phyloP scores from a whole-genome alignment of 2,329 filamentous ascomycete species.

The Alternaria brassicae region DNA sequence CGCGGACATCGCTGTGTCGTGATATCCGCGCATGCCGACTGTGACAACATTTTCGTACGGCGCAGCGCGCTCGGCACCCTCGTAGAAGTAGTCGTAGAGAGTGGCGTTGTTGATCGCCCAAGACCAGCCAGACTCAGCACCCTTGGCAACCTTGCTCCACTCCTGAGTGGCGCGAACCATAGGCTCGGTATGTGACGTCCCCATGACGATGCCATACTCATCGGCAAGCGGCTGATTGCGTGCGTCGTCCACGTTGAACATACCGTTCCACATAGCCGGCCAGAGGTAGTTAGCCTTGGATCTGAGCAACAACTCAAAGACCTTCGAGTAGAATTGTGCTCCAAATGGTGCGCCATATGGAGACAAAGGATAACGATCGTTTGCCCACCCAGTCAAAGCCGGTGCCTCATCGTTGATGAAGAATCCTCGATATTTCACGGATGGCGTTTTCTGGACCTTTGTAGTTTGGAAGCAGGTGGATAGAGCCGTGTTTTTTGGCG shows the following conservation, averaged over 20 bases:
- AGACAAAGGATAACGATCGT: slow-evolving; percentile 59
- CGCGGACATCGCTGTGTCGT: slow-evolving; percentile 68
- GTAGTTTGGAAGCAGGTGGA: slow-evolving; percentile 63
- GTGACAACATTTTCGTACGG: slow-evolving; percentile 73
- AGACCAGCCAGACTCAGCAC: slow-evolving; percentile 63
- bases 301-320: slow-evolving; percentile 75
- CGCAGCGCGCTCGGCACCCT: slow-evolving; percentile 69
- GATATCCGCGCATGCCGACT: slow-evolving; percentile 71
- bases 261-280: slow-evolving; percentile 74
- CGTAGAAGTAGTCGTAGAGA: slow-evolving; percentile 72
- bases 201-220: slow-evolving; percentile 76
- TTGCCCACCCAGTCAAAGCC: slow-evolving; percentile 70
- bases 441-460: slow-evolving; percentile 66
- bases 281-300: slow-evolving; percentile 77
- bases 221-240: slow-evolving; percentile 73
- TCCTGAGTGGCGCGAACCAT: slow-evolving; percentile 67
- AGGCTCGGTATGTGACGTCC: slow-evolving; percentile 76
- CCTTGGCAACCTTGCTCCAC: slow-evolving; percentile 59
- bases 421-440: slow-evolving; percentile 72
- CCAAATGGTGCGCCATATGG: slow-evolving; percentile 57
- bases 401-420: slow-evolving; percentile 77
- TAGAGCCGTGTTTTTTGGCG: slow-evolving; percentile 57
- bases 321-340: slow-evolving; percentile 70
- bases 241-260: slow-evolving; percentile 75
- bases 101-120: slow-evolving; percentile 74